Evolutionary conservation across 192 early-diverging fungal species (phyloP).

Genomic region (Radiomyces spectabilis): DNA sequence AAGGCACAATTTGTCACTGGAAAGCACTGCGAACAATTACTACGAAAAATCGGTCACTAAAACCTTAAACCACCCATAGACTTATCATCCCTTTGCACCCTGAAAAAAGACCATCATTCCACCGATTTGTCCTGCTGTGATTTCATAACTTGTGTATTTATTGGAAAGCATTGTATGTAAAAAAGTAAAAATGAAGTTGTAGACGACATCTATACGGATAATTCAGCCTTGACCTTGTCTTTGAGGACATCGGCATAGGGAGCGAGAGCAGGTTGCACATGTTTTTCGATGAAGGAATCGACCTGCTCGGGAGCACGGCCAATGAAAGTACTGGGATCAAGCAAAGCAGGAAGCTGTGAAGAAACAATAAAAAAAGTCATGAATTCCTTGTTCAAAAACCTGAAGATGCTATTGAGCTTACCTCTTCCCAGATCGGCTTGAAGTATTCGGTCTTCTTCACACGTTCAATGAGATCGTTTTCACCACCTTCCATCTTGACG

Average conservation of each 20-base stretch:
- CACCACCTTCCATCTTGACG: conserved; percentile 88
- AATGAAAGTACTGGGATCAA: conserved; percentile 89
- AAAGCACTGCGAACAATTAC: no score
- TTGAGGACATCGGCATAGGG: conserved; percentile 62
- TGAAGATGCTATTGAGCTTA: conserved; percentile 18
- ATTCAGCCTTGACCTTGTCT: conserved; percentile 54
- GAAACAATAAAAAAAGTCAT: background rate
- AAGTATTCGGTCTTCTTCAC: conserved; percentile 82
- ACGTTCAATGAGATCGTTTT: conserved; percentile 94
- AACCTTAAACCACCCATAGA: no score
- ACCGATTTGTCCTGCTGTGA: no score
- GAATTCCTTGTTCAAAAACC: background rate
- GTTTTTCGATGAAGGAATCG: conserved; percentile 68
- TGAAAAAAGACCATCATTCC: no score
- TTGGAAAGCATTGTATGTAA: no score
- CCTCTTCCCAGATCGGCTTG: conserved; percentile 70
- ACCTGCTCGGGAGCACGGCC: conserved; percentile 95
- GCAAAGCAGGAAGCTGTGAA: conserved; percentile 49
- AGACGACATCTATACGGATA: conserved; percentile 71
- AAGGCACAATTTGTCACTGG: no score
- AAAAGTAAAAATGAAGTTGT: no score
- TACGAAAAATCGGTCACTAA: no score
- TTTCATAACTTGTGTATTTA: no score
- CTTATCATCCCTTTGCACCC: no score
- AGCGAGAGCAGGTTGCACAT: conserved; percentile 77